A percentile compares a stretch with the other conserved stretches of the same genome.
Evolutionary conservation across 169 alveolate species (phyloP).

Genomic region (Eimeria nieschulzi): DNA sequence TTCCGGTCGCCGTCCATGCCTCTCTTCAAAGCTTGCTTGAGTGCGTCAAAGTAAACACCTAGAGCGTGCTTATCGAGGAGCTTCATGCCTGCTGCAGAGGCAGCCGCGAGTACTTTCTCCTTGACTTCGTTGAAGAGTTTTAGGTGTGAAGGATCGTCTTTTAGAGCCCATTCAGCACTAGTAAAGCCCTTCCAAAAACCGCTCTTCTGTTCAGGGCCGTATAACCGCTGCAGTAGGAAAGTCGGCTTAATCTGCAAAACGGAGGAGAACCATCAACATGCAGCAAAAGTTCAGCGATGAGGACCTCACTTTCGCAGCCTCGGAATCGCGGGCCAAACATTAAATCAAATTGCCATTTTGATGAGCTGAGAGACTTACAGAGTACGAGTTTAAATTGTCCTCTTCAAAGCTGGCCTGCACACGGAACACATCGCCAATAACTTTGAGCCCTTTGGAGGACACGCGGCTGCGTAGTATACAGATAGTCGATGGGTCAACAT

Average conservation of each 20-base stretch:
- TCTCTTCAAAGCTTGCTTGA: background rate
- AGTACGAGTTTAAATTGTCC: background rate
- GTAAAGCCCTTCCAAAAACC: background rate
- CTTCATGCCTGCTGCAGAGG: background rate
- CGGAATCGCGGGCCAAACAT: background rate
- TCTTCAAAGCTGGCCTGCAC: background rate
- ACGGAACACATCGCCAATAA: background rate
- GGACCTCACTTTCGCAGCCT: background rate
- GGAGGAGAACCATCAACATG: background rate
- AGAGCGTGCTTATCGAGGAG: background rate
- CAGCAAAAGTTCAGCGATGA: background rate
- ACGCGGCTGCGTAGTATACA: slow-evolving; percentile 12
- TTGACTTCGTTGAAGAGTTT: background rate
- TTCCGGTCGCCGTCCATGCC: slow-evolving; percentile 5
- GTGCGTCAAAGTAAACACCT: background rate
- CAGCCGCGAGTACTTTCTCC: background rate
- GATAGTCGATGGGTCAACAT: slow-evolving; percentile 2
- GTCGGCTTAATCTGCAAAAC: background rate
- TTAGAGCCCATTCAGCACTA: slow-evolving; percentile 8
- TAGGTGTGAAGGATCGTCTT: background rate
- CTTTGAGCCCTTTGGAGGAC: slow-evolving; percentile 8
- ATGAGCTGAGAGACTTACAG: slow-evolving; percentile 2
- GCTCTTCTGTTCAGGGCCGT: background rate
- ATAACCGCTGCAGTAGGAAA: background rate
- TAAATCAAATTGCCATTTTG: background rate